Percentiles rank a stretch among this genome's conserved stretches.
Conservation (phyloP, 2,329 filamentous ascomycete genomes). For the Sarocladium brachiariae region DNA sequence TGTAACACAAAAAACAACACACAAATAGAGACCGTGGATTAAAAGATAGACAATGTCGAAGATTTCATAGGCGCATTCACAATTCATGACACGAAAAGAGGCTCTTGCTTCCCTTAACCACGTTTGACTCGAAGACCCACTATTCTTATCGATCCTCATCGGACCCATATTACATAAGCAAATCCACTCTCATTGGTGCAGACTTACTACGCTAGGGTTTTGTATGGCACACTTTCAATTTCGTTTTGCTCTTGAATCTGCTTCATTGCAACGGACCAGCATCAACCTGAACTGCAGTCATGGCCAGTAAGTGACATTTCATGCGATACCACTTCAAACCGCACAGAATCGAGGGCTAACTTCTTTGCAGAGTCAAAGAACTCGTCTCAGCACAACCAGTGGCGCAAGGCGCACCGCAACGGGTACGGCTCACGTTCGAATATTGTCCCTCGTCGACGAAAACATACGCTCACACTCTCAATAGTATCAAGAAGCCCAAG, state of each 20-base stretch:
- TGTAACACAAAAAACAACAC: too few species aligned
- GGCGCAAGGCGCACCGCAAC: conserved; percentile 98
- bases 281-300: conserved; percentile 25
- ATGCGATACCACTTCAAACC: too few species aligned
- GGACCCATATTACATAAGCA: conserved; percentile 5
- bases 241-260: not conserved
- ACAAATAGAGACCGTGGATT: too few species aligned
- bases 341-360: too few species aligned
- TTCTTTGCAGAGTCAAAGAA: conserved; percentile 95
- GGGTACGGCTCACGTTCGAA: conserved; percentile 57
- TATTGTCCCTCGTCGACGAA: not conserved
- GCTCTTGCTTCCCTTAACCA: too few species aligned
- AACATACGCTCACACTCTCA: conserved; percentile 14
- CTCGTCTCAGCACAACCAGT: conserved; percentile 98
- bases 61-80: too few species aligned
- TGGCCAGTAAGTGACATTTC: conserved; percentile 37
- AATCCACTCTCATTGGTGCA: not conserved
- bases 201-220: not conserved
- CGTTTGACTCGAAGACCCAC: too few species aligned
- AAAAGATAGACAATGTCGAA: too few species aligned
- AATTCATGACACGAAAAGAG: too few species aligned
- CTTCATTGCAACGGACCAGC: conserved; percentile 2
- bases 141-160: too few species aligned
- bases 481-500: conserved; percentile 99
- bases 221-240: conserved; percentile 7